phyloP scores from a whole-genome alignment of 164 flowering plant genomes.

The Kalanchoe fedtschenkoi region DNA sequence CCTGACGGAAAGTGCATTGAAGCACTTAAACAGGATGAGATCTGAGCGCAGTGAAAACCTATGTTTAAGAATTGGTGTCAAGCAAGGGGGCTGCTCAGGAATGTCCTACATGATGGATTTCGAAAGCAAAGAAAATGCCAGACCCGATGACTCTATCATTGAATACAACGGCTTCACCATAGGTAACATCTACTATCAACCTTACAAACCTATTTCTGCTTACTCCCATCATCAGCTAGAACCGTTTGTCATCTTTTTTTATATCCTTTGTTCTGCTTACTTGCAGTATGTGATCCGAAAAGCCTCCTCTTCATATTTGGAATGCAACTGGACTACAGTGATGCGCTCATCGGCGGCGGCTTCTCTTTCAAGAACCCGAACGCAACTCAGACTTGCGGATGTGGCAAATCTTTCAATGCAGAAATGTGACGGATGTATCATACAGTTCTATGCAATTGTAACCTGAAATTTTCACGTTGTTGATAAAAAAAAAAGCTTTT shows the following conservation, averaged over 20 bases:
- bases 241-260: not conserved
- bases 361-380: slow-evolving; percentile 94
- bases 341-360: slow-evolving; percentile 97
- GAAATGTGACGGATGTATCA: slow-evolving; percentile 36
- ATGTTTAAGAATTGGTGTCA: slow-evolving; percentile 91
- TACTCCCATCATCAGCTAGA: not conserved
- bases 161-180: slow-evolving; percentile 83
- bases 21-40: slow-evolving; percentile 81
- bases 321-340: slow-evolving; percentile 95
- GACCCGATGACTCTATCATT: slow-evolving; percentile 83
- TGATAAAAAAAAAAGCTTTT: too few relatives aligned
- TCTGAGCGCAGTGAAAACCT: slow-evolving; percentile 66
- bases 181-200: slow-evolving; percentile 30
- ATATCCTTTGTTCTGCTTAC: slow-evolving; percentile 6
- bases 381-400: slow-evolving; percentile 95
- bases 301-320: slow-evolving; percentile 88
- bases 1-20: slow-evolving; percentile 68
- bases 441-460: too few relatives aligned
- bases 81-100: slow-evolving; percentile 98
- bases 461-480: too few relatives aligned
- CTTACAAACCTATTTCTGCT: not conserved
- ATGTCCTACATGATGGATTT: slow-evolving; percentile 98
- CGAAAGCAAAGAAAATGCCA: slow-evolving; percentile 59
- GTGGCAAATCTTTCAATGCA: slow-evolving; percentile 91
- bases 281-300: slow-evolving; percentile 97